phyloP scores from a whole-genome alignment of 2,329 filamentous ascomycete genomes.

The Ophiostoma triangulosporum region DNA sequence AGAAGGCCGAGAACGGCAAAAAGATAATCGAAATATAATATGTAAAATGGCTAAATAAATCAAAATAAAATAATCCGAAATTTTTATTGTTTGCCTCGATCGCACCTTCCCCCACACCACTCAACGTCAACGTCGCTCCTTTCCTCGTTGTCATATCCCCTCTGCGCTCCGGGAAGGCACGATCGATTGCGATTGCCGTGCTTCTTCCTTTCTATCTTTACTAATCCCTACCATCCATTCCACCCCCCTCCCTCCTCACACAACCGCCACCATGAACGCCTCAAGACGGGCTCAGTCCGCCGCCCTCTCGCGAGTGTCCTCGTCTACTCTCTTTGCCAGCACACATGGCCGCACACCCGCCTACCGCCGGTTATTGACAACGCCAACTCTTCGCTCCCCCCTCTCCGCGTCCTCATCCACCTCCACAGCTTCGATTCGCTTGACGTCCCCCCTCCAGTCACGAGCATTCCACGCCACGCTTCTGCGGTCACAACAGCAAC shows the following conservation, averaged over 20 bases:
- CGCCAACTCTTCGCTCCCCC: constrained; percentile 15
- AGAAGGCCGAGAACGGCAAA: not conserved
- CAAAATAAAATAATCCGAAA: constrained; percentile 10
- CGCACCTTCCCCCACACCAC: not conserved
- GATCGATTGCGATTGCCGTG: constrained; percentile 11
- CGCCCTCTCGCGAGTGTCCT: constrained; percentile 26
- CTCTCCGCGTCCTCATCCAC: constrained; percentile 32
- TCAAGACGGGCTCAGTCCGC: constrained; percentile 31
- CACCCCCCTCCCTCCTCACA: not conserved
- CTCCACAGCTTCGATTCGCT: constrained; percentile 26
- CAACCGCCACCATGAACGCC: constrained; percentile 27
- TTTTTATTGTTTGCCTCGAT: constrained; percentile 6
- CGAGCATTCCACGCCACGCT: constrained; percentile 24
- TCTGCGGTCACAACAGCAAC: constrained; percentile 14
- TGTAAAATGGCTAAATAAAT: not conserved
- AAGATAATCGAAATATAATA: not conserved
- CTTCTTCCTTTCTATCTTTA: not conserved
- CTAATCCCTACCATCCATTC: not conserved
- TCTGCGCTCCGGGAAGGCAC: constrained; percentile 5
- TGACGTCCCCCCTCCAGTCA: constrained; percentile 16
- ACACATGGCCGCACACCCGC: constrained; percentile 30
- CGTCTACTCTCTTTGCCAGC: constrained; percentile 24
- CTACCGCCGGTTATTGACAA: constrained; percentile 32
- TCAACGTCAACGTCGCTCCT: not conserved
- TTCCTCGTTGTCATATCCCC: constrained; percentile 1